Evolutionary conservation across 495 filamentous ascomycete genomes (phyloP), one percentile per base, ranked within the genome.

Genomic region (Jackrogersella multiformis): DNA sequence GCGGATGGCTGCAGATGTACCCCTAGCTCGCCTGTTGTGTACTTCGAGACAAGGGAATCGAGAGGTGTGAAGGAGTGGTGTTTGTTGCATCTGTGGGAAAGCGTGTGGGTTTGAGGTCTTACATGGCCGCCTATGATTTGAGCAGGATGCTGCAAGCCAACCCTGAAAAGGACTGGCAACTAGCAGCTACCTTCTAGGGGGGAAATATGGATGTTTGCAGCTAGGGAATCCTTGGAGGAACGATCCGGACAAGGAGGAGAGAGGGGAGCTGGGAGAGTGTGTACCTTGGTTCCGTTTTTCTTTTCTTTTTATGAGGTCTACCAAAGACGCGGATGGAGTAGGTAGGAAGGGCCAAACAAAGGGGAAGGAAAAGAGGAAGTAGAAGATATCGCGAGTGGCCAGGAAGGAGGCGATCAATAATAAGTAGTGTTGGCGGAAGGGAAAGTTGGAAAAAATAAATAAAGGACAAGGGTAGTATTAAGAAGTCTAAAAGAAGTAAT

Each of bases 1-100:
- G 64, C 76, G 75, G 71, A 49, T 71, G 72, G 73, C 71, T 75
- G 77, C 77, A 78, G 75, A 67, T 73, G 72, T 74, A 70, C 68
- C 73, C 65, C 67, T 72, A 70, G 65, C 67, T 66, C 67, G 68
- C 38, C 61, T 74, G 69, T 69, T 68, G 64, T 72, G 69, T 64
- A 64, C 64, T 68, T 71, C 53, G 69, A 68, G 64, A 68, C 69
- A 68, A 66, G 59, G 69, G 64, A 66, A 72, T 63, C 61, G 69
- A 72, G 49, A 72, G 67, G 67, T 65, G 67, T 70, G 67, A 70
- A 70, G 61, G 26, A 46, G 39, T 70, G 55, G 49, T 64, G 61
- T 64, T 58, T 68, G 58, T 64, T 68, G 69, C 59, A 68, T 68
- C 69, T 68, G 69, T 68, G 44, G 60, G 66, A 62, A 72, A 66